A percentile compares a stretch with the other conserved stretches of the same genome.
Conservation (phyloP, 495 filamentous ascomycete species). For the Lasiosphaeria miniovina region DNA sequence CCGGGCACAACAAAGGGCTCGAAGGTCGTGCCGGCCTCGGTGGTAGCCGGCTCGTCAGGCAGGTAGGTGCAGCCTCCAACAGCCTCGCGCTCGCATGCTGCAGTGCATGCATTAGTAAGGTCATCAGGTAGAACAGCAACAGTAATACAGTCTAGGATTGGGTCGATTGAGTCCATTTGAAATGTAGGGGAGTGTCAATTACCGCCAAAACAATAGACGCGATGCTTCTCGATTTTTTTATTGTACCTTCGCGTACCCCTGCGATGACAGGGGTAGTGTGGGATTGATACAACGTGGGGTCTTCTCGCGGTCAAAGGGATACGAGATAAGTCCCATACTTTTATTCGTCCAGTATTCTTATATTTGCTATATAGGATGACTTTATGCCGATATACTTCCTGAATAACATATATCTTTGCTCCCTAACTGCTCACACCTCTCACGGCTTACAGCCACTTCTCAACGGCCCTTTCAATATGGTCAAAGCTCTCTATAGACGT, state of each 20-base stretch:
- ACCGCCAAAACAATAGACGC: neutral
- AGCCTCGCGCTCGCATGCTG: neutral
- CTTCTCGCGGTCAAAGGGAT: neutral
- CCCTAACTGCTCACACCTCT: too few species aligned
- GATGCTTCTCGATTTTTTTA: neutral
- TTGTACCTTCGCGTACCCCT: neutral
- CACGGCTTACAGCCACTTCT: too few species aligned
- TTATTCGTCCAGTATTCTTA: too few species aligned
- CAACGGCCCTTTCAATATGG: too few species aligned
- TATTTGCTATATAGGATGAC: too few species aligned
- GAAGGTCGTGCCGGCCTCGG: neutral
- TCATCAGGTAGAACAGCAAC: neutral
- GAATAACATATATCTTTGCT: too few species aligned
- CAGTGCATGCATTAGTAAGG: neutral
- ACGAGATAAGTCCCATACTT: too few species aligned
- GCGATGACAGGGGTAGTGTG: too few species aligned
- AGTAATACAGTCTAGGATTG: neutral
- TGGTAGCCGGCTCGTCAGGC: too few species aligned
- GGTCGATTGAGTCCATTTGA: neutral
- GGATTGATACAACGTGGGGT: neutral
- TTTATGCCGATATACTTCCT: too few species aligned
- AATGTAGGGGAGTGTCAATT: neutral
- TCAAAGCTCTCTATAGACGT: too few species aligned
- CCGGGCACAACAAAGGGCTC: too few species aligned
- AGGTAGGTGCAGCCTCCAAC: conserved; percentile 5